Evolutionary conservation across 106 monocot genomes (phyloP).

Genomic region (Allium fistulosum): DNA sequence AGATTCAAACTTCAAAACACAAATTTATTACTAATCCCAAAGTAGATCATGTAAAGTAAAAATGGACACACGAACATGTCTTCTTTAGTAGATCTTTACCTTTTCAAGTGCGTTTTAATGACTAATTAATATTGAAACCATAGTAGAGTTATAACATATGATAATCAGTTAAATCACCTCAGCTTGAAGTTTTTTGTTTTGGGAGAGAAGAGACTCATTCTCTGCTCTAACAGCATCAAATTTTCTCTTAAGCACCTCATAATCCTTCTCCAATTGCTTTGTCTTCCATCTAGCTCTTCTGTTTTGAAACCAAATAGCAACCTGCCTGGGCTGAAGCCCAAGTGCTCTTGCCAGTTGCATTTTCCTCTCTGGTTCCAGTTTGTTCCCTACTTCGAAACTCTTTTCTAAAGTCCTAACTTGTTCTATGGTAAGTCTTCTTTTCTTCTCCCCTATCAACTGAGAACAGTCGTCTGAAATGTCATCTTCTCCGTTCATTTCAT

Average conservation of each 20-base stretch:
- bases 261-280: conserved; percentile 83
- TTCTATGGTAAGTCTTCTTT: conserved; percentile 81
- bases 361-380: conserved; percentile 88
- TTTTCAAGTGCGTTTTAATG: too few species aligned
- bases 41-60: too few species aligned
- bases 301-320: conserved; percentile 95
- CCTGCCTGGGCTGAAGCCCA: conserved; percentile 71
- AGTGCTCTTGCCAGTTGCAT: conserved; percentile 70
- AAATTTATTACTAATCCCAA: too few species aligned
- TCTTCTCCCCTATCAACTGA: conserved; percentile 55
- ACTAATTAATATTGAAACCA: too few species aligned
- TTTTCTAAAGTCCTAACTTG: conserved; percentile 85
- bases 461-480: conserved; percentile 84
- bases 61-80: too few species aligned
- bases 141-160: neutral
- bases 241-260: conserved; percentile 69
- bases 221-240: conserved; percentile 56
- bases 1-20: conserved; percentile 12
- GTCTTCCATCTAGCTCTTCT: conserved; percentile 93
- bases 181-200: conserved; percentile 82
- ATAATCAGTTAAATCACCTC: conserved; percentile 31
- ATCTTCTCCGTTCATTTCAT: conserved; percentile 45
- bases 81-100: too few species aligned
- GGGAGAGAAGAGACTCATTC: conserved; percentile 57
- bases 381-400: conserved; percentile 84